phyloP scores from a whole-genome alignment of 1,284 basidiomycete species.

The Papiliotrema fonsecae region DNA sequence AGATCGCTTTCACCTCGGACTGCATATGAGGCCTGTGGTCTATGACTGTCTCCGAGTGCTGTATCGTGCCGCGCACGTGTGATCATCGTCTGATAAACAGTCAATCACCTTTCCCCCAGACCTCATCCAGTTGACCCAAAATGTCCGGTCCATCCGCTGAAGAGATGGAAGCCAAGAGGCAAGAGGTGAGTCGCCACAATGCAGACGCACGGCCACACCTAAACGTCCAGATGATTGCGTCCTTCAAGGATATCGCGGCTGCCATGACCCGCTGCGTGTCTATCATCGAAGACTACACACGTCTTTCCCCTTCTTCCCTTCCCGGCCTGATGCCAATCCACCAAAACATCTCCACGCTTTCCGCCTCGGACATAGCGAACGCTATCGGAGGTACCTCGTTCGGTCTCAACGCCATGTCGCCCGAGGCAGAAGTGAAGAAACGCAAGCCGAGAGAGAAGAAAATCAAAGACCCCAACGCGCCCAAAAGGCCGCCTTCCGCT shows the following conservation, averaged over 20 bases:
- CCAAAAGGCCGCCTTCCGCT: constrained; percentile 88
- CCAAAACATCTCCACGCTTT: constrained; percentile 8
- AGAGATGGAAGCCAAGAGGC: constrained; percentile 46
- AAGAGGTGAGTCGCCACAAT: constrained; percentile 39
- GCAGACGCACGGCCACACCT: no score
- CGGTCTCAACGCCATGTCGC: background rate
- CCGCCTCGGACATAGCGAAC: constrained; percentile 2
- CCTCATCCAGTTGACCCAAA: no score
- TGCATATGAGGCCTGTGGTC: no score
- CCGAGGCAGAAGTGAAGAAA: constrained; percentile 18
- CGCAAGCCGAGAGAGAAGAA: constrained; percentile 47
- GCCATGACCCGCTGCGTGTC: constrained; percentile 44
- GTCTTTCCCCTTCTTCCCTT: constrained; percentile 32
- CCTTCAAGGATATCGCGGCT: constrained; percentile 45
- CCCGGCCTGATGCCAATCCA: constrained; percentile 8
- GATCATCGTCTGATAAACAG: no score
- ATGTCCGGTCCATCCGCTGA: constrained; percentile 33
- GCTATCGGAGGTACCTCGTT: background rate
- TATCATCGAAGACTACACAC: constrained; percentile 46
- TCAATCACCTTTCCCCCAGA: no score
- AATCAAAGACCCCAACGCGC: constrained; percentile 82
- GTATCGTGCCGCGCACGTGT: no score
- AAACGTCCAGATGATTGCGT: constrained; percentile 48
- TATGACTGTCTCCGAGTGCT: no score
- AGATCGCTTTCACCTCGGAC: no score